phyloP scores from a whole-genome alignment of 768 basidiomycete species.

The Hygrocybe punicea region DNA sequence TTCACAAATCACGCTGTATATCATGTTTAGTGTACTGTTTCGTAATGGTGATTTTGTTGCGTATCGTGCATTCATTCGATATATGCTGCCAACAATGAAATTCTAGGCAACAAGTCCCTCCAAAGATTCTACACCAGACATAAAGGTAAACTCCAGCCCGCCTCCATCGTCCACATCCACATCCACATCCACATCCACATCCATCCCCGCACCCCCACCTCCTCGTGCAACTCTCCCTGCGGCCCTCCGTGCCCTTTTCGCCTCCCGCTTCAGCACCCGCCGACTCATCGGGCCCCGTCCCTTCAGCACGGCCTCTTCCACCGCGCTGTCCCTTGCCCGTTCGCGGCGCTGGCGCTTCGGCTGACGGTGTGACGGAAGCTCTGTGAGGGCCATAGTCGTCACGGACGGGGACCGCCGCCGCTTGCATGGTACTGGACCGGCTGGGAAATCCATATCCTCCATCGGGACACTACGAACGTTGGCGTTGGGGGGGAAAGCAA shows the following conservation, averaged over 20 bases:
- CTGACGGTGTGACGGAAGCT: conserved; percentile 27
- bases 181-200: conserved; percentile 48
- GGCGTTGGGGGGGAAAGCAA: too few species aligned
- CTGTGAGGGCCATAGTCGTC: conserved; percentile 8
- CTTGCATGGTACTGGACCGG: conserved; percentile 35
- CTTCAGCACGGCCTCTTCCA: conserved; percentile 50
- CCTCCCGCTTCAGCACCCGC: conserved; percentile 57
- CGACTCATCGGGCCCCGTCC: conserved; percentile 58
- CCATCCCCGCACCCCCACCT: conserved; percentile 37
- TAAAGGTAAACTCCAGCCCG: conserved; percentile 44
- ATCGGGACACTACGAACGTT: conserved; percentile 12
- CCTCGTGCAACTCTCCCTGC: conserved; percentile 31
- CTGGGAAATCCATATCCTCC: conserved; percentile 1
- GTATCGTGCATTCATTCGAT: too few species aligned
- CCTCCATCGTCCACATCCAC: conserved; percentile 38
- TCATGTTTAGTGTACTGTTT: too few species aligned
- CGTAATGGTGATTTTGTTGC: too few species aligned
- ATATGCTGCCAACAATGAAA: too few species aligned
- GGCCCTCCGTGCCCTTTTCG: conserved; percentile 58
- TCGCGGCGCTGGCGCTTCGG: conserved; percentile 61
- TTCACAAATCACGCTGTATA: too few species aligned
- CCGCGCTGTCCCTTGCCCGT: conserved; percentile 51
- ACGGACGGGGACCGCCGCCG: conserved; percentile 39
- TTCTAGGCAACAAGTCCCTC: too few species aligned
- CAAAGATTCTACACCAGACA: conserved; percentile 29